These are phyloP conservation scores for Tilletia horrida DNA, from an alignment of 1,284 basidiomycete genomes.

Conservation along the genomic window DNA sequence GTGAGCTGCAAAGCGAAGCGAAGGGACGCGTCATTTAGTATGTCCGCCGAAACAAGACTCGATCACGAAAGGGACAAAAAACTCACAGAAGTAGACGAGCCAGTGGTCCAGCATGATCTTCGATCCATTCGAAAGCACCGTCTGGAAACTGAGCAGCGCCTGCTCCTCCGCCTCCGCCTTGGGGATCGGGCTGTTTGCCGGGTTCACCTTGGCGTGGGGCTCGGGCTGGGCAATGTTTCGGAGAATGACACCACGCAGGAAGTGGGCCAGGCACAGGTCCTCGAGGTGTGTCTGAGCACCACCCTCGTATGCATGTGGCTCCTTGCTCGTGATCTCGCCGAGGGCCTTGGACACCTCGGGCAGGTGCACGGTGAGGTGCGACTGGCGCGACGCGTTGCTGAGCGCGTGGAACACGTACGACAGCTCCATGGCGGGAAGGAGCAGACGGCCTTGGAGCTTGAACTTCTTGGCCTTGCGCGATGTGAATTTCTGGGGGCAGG, in stretches of 20 bases:
- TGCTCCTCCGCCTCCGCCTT: conserved; percentile 41
- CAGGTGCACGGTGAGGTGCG: conserved; percentile 37
- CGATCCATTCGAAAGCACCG: conserved; percentile 39
- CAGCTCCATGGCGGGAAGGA: conserved; percentile 51
- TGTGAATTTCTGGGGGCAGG: conserved; percentile 39
- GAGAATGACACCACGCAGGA: conserved; percentile 49
- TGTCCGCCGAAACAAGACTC: no score
- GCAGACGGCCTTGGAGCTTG: conserved; percentile 36
- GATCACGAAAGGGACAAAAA: background rate
- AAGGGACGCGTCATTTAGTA: no score
- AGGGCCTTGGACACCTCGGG: conserved; percentile 42
- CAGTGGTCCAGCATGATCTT: conserved; percentile 48
- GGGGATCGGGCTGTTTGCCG: conserved; percentile 38
- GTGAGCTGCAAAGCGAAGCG: conserved; percentile 27
- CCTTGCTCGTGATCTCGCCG: conserved; percentile 32
- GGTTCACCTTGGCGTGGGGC: conserved; percentile 39
- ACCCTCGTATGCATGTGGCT: conserved; percentile 32
- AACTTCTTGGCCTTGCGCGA: conserved; percentile 51
- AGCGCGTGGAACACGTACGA: conserved; percentile 53
- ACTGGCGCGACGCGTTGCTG: conserved; percentile 44
- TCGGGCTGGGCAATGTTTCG: conserved; percentile 53
- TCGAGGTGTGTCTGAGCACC: conserved; percentile 41
- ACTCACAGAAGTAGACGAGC: conserved; percentile 46
- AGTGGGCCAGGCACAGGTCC: conserved; percentile 51
- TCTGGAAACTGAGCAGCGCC: conserved; percentile 41